phyloP scores from a whole-genome alignment of 208 protist species.

The Crithidia brevicula region DNA sequence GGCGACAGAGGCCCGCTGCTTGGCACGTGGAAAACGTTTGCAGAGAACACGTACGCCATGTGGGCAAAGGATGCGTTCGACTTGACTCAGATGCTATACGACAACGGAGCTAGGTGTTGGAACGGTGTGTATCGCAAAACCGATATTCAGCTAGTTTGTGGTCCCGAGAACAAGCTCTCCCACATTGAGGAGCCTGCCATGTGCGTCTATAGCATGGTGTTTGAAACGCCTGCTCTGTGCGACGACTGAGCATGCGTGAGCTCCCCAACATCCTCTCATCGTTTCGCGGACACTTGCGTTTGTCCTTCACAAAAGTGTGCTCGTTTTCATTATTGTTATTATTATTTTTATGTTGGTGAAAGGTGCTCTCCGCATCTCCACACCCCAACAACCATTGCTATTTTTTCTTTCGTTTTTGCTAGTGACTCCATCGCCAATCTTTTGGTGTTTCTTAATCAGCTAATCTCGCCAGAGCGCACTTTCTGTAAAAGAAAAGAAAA shows the following conservation, averaged over 20 bases:
- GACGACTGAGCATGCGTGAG: conserved; percentile 33
- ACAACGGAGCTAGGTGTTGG: conserved; percentile 58
- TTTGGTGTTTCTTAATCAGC: too few species aligned
- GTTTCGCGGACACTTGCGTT: too few species aligned
- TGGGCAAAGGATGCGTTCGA: conserved; percentile 66
- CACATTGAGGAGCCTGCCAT: conserved; percentile 70
- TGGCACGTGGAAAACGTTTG: conserved; percentile 68
- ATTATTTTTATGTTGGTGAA: too few species aligned
- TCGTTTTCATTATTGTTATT: too few species aligned
- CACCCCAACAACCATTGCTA: too few species aligned
- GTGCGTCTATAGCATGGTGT: conserved; percentile 80
- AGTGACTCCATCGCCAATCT: too few species aligned
- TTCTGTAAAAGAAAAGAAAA: too few species aligned
- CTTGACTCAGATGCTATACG: conserved; percentile 65
- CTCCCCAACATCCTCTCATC: neutral
- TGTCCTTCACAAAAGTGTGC: too few species aligned
- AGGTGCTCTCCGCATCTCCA: too few species aligned
- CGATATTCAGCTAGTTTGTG: conserved; percentile 72
- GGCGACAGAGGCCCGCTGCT: conserved; percentile 26
- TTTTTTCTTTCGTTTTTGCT: too few species aligned
- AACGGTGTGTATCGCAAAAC: conserved; percentile 43
- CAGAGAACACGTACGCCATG: conserved; percentile 65
- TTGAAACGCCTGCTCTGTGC: conserved; percentile 76
- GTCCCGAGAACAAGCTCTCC: conserved; percentile 54
- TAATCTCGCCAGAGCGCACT: too few species aligned